phyloP scores from a whole-genome alignment of 139 green algal species.

The Edaphochlamys debaryana region DNA sequence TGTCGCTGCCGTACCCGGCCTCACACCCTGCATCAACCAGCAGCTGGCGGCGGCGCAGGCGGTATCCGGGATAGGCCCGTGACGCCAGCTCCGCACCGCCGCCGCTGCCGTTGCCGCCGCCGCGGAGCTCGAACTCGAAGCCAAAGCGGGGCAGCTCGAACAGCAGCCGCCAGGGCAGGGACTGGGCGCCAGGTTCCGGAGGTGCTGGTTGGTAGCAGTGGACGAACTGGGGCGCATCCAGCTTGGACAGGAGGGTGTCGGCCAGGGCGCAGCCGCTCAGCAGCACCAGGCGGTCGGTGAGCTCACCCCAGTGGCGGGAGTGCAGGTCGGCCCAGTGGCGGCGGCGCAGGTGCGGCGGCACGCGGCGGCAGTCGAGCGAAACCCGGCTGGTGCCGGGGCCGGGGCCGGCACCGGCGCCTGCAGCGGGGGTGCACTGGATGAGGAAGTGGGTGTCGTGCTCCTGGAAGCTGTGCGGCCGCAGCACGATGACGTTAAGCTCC shows the following conservation, averaged over 20 bases:
- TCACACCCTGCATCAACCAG: background rate
- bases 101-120: too few relatives aligned
- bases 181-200: background rate
- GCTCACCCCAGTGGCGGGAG: background rate
- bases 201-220: constrained; percentile 15
- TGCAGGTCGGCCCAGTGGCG: background rate
- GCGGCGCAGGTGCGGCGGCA: background rate
- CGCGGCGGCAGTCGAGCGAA: background rate
- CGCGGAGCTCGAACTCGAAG: constrained; percentile 51
- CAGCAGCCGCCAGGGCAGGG: background rate
- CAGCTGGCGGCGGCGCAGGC: constrained; percentile 3
- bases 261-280: background rate
- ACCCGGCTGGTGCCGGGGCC: background rate
- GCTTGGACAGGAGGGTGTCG: constrained; percentile 44
- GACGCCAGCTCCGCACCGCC: background rate
- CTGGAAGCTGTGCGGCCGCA: constrained; percentile 48
- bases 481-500: constrained; percentile 38
- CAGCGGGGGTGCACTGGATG: background rate
- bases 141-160: constrained; percentile 61
- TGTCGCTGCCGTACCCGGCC: background rate
- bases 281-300: constrained; percentile 49
- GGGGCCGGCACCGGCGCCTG: background rate
- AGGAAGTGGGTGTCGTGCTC: constrained; percentile 45
- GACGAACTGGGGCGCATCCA: constrained; percentile 53
- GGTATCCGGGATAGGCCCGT: constrained; percentile 39